phyloP scores from a whole-genome alignment of 495 filamentous ascomycete genomes.

The Darksidea phi region DNA sequence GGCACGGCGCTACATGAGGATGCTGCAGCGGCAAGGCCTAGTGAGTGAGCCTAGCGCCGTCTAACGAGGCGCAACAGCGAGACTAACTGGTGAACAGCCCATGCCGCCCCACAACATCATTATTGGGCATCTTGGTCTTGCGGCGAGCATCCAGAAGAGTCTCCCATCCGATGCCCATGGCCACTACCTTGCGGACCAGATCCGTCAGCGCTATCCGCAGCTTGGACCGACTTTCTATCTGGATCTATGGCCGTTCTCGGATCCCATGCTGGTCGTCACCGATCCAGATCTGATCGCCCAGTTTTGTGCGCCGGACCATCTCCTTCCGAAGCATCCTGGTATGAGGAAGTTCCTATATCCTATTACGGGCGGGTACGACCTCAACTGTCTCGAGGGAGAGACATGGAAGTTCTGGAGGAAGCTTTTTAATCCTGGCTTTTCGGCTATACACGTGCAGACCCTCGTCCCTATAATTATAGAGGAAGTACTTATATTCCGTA shows the following conservation, averaged over 20 bases:
- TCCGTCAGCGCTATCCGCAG: neutral
- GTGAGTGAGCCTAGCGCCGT: too few relatives aligned
- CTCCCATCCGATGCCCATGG: neutral
- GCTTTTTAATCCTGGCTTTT: slow-evolving; percentile 44
- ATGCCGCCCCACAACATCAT: neutral
- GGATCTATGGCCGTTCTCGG: slow-evolving; percentile 41
- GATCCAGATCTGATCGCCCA: slow-evolving; percentile 42
- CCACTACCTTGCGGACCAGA: neutral
- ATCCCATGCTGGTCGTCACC: slow-evolving; percentile 42
- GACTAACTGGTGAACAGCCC: too few relatives aligned
- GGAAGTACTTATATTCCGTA: slow-evolving; percentile 36
- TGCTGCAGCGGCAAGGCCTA: too few relatives aligned
- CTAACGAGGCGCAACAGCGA: too few relatives aligned
- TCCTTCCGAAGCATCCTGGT: slow-evolving; percentile 1
- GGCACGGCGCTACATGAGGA: too few relatives aligned
- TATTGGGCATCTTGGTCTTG: neutral
- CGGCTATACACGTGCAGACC: slow-evolving; percentile 35
- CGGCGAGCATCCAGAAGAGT: neutral
- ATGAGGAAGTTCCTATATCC: slow-evolving; percentile 27
- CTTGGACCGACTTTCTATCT: slow-evolving; percentile 36
- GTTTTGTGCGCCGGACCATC: slow-evolving; percentile 8
- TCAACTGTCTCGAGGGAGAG: slow-evolving; percentile 36
- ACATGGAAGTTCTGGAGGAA: slow-evolving; percentile 39
- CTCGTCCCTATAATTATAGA: slow-evolving; percentile 41
- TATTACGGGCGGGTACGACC: slow-evolving; percentile 30